Evolutionary conservation across 148 eudicot genomes (phyloP).

Genomic region (Dianthus caryophyllus): DNA sequence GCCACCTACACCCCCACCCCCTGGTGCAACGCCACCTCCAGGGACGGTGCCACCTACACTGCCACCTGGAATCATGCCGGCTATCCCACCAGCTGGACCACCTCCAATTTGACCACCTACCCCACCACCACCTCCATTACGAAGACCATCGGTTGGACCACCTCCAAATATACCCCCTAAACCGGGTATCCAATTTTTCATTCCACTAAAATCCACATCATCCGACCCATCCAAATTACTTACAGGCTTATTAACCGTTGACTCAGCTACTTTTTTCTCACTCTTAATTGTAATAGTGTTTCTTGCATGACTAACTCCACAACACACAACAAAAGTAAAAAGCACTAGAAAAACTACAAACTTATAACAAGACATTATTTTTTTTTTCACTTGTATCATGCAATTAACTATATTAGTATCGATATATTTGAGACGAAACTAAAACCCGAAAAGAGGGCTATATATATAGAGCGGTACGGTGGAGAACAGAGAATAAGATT

Average conservation of each 20-base stretch:
- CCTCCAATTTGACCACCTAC: slow-evolving; percentile 8
- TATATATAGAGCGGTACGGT: slow-evolving; percentile 19
- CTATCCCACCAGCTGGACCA: slow-evolving; percentile 11
- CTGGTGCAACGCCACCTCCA: too few species aligned
- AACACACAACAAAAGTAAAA: slow-evolving; percentile 9
- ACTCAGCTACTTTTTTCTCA: neutral
- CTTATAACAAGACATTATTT: slow-evolving; percentile 10
- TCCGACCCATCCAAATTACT: neutral
- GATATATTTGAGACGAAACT: neutral
- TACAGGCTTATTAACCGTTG: slow-evolving; percentile 3
- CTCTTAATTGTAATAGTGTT: slow-evolving; percentile 3
- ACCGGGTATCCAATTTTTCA: neutral
- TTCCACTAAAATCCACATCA: neutral
- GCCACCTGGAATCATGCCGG: too few species aligned
- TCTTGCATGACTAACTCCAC: slow-evolving; percentile 11
- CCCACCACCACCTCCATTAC: neutral
- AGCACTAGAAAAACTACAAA: slow-evolving; percentile 1
- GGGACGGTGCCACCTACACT: too few species aligned
- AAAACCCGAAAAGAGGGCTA: neutral
- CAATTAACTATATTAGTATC: neutral
- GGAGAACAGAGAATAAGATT: slow-evolving; percentile 11
- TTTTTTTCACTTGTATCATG: neutral
- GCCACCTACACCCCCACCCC: too few species aligned
- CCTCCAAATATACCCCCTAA: slow-evolving; percentile 1
- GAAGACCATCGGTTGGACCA: slow-evolving; percentile 1